Evolutionary conservation across 1,284 basidiomycete species (phyloP), one percentile per base, ranked within the genome.

Genomic region (Athelia sp.): DNA sequence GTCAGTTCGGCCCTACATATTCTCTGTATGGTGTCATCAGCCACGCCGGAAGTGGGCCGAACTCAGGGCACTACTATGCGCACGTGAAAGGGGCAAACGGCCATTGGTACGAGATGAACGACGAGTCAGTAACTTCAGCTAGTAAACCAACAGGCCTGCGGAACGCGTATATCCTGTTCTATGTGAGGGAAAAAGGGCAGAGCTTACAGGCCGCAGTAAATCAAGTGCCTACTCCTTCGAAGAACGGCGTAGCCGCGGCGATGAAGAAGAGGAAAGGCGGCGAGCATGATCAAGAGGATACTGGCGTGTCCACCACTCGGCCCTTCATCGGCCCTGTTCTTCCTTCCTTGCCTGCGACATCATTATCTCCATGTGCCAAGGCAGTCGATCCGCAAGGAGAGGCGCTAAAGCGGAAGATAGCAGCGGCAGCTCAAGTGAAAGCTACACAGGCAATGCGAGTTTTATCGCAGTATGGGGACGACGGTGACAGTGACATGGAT

Each of bases 41-140:
- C 55, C 97, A 99, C 65, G 90, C 89, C 19, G 97, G 97, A 46
- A 78, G 83, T 43, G 92, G 94, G 2, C 92, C 94, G 13, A 92
- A 97, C 62, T 96, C 91, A 2, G 97, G 97, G 0, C 97, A 99
- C 66, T 99, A 99, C 68, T 94, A 87, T 55, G 87, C 96, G 4
- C 87, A 85, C 58, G 85, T 98, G 59, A 90, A 84, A 62, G 78
- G 81, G 43, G 78, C 76, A 18, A 73, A 79, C 31, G 87, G 85
- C 2, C 72, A 70, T 49, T 98, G 95, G 94, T 88, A 81, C 66
- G 83, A 93, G 68, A 95, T 95, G 84, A 97, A 99, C 69, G 97
- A 99, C 68, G 92, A 94, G 35, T 73, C 75, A 36, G 87, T 94
- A 34, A 74, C 75, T 29, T 60, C 69, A 46, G 51, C 60, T 21